Evolutionary conservation across 257 asterid species (phyloP), one percentile per base, ranked within the genome.

Genomic region (Primulina tabacum): DNA sequence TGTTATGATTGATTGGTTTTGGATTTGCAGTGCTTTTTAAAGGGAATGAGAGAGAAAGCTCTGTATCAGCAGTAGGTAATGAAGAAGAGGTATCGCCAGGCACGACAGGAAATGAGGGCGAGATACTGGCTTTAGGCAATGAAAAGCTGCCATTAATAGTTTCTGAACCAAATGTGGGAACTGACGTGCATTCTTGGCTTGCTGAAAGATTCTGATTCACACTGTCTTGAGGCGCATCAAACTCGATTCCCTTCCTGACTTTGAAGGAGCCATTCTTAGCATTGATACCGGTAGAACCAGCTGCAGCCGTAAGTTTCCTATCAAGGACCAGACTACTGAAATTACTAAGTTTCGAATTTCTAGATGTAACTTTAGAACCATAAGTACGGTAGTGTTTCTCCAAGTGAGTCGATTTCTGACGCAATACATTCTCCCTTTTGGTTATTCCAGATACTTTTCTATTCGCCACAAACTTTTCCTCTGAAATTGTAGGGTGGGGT

Each of bases 31-130:
- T 52, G 71, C 71, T 77, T 77, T 84, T 83, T 68, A 92, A 78
- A 62, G 96, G 96, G 53, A 88, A 80, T 0, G 96, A 88, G 60
- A 93, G 96, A 38, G 97, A 93, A 33, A 90, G 94, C 83, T 90
- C 97, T 0, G 96, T 89, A 73, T 86, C 97, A 60, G 98, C 88
- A 73, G 75, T 83, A n/a, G 97, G 76, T 58, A 87, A 71, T 9
- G 89, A 68, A 70, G 80, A 82, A 62, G 81, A 53, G 58, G 79
- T 17, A 24, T 73, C 74, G 66, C 60, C 68, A 0, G 79, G 77
- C 56, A 76, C 72, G 68, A 70, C 58, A 30, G 84, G 83, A 32
- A 67, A 69, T 71, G 77, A 37, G 65, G 84, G 76, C 8, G 81
- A 77, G 77, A 73, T 28, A 75, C 65, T 76, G 43, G 90, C 75